These are phyloP conservation scores for Exophiala alcalophila DNA, from an alignment of 2,329 filamentous ascomycete genomes.

Conservation along the genomic window DNA sequence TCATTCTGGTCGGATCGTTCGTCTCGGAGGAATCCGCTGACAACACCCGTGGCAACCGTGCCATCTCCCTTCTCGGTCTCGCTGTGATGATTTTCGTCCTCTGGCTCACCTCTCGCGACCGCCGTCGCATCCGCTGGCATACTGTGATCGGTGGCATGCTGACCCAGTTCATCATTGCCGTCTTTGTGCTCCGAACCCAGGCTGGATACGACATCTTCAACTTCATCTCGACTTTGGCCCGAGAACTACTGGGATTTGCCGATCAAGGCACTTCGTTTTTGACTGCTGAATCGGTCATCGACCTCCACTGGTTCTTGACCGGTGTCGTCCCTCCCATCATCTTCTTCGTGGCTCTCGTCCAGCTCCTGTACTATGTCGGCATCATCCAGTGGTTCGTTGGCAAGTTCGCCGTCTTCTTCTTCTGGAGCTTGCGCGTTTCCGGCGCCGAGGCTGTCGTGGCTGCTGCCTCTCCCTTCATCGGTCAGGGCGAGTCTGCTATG, in stretches of 20 bases:
- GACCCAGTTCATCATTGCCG: constrained; percentile 78
- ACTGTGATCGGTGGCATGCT: constrained; percentile 87
- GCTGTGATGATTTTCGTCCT: constrained; percentile 65
- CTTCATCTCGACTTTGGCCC: constrained; percentile 75
- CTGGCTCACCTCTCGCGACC: constrained; percentile 68
- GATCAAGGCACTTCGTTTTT: constrained; percentile 71
- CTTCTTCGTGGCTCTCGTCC: constrained; percentile 92
- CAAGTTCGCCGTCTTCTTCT: constrained; percentile 88
- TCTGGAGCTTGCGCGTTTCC: constrained; percentile 82
- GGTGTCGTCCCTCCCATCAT: constrained; percentile 85
- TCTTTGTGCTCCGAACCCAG: constrained; percentile 79
- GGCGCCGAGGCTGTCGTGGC: constrained; percentile 93
- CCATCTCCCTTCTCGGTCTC: constrained; percentile 76
- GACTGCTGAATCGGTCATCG: constrained; percentile 47
- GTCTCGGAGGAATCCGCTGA: constrained; percentile 66
- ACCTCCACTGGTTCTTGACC: constrained; percentile 66
- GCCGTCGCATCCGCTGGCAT: constrained; percentile 62
- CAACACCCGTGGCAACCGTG: constrained; percentile 77
- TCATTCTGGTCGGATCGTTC: constrained; percentile 77
- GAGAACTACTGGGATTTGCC: constrained; percentile 72
- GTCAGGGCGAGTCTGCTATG: constrained; percentile 92
- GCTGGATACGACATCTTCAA: constrained; percentile 88
- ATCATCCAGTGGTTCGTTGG: constrained; percentile 84
- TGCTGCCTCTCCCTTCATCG: constrained; percentile 88
- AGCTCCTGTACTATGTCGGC: constrained; percentile 77